Conservation (phyloP, 805 yeast genomes). For the Candida orba region DNA sequence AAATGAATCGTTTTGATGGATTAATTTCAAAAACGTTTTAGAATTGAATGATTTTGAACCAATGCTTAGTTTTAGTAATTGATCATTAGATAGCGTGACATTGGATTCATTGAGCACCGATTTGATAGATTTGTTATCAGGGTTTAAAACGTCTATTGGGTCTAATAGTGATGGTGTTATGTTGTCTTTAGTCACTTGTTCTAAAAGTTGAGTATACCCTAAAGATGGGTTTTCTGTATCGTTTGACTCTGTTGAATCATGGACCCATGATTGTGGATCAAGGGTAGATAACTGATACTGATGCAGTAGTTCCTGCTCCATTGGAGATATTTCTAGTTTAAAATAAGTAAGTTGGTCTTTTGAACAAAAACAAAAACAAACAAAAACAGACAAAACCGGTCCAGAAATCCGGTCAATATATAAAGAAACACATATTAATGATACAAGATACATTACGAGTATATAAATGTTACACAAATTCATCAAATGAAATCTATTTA, state of each 20-base stretch:
- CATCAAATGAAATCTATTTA: too few species aligned
- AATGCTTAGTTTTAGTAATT: conserved; percentile 41
- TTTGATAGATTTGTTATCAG: conserved; percentile 37
- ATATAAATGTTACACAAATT: too few species aligned
- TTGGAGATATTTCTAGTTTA: not conserved
- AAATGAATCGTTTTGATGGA: conserved; percentile 50
- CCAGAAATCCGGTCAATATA: too few species aligned
- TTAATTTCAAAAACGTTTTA: conserved; percentile 43
- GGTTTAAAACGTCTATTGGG: conserved; percentile 52
- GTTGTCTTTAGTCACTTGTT: conserved; percentile 20
- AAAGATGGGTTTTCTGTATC: conserved; percentile 9
- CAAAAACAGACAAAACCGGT: too few species aligned
- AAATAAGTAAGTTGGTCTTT: not conserved
- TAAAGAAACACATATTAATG: too few species aligned
- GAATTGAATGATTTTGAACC: conserved; percentile 56
- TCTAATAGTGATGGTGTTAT: conserved; percentile 20
- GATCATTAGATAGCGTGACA: conserved; percentile 30
- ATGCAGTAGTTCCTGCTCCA: conserved; percentile 25
- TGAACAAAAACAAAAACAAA: not conserved
- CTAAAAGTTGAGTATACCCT: conserved; percentile 11
- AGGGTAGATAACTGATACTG: conserved; percentile 39
- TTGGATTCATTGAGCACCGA: conserved; percentile 31
- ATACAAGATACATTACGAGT: too few species aligned
- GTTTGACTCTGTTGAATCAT: conserved; percentile 24
- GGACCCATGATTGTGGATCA: conserved; percentile 34